A percentile compares a stretch with the other conserved stretches of the same genome.
These are phyloP conservation scores for Cystoderma amianthinum DNA, from an alignment of 768 basidiomycete species.

Conservation along the genomic window DNA sequence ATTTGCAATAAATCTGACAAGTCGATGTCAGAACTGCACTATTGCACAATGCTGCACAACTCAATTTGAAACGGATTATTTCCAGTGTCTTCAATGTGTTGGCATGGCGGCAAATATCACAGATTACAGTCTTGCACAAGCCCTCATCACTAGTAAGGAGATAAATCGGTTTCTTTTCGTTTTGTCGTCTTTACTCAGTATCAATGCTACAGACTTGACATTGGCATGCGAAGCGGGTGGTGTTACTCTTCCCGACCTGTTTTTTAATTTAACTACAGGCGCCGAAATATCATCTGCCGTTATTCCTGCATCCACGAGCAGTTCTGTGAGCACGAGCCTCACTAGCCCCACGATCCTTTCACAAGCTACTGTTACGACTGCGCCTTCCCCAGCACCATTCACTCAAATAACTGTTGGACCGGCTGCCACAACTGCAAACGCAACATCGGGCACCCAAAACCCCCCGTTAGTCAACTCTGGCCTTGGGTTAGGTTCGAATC, in stretches of 20 bases:
- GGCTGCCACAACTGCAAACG: too few relatives aligned
- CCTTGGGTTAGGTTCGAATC: too few relatives aligned
- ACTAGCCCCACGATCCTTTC: neutral
- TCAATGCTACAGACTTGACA: slow-evolving; percentile 13
- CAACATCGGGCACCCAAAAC: too few relatives aligned
- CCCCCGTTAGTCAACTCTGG: too few relatives aligned
- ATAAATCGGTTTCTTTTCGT: neutral
- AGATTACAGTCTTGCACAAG: slow-evolving; percentile 23
- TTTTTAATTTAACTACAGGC: too few relatives aligned
- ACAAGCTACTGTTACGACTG: neutral
- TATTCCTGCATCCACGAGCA: too few relatives aligned
- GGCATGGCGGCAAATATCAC: slow-evolving; percentile 18
- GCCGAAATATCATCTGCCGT: too few relatives aligned
- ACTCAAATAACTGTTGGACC: too few relatives aligned
- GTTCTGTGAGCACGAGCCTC: too few relatives aligned
- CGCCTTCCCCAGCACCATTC: neutral
- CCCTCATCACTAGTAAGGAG: slow-evolving; percentile 26
- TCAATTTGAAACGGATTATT: slow-evolving; percentile 29
- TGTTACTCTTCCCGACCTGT: slow-evolving; percentile 14
- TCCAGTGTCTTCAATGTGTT: slow-evolving; percentile 34
- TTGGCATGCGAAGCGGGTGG: slow-evolving; percentile 15
- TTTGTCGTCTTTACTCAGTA: neutral
- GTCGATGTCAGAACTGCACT: slow-evolving; percentile 16
- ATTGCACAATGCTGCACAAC: slow-evolving; percentile 28
- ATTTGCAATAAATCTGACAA: too few relatives aligned